Percentiles rank a stretch among this genome's conserved stretches.
Conservation (phyloP, 23 red algal species). For the Cyanidiococcus yangmingshanensis region DNA sequence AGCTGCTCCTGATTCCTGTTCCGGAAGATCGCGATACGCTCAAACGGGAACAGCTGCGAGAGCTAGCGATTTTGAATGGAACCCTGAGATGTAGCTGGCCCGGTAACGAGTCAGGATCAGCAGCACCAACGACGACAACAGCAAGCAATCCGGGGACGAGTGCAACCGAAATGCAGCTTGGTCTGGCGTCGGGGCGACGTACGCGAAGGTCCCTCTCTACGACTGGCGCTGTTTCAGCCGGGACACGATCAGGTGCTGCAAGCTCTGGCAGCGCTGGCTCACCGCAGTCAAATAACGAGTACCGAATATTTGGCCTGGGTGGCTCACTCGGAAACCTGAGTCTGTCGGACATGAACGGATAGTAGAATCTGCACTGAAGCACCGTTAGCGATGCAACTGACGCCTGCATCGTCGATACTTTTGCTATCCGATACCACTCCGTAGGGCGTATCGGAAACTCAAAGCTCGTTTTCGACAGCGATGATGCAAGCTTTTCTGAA, state of each 20-base stretch:
- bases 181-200: not conserved
- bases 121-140: too few species aligned
- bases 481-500: too few species aligned
- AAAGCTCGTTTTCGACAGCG: too few species aligned
- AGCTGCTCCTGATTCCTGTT: conserved; percentile 76
- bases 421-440: too few species aligned
- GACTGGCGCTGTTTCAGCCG: not conserved
- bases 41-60: conserved; percentile 85
- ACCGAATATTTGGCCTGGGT: not conserved
- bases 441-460: too few species aligned
- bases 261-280: not conserved
- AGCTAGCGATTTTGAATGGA: conserved; percentile 90
- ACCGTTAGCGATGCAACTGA: too few species aligned
- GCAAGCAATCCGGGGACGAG: too few species aligned
- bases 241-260: not conserved
- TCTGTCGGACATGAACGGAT: not conserved
- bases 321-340: not conserved
- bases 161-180: not conserved
- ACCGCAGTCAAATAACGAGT: not conserved
- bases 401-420: too few species aligned
- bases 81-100: conserved; percentile 34
- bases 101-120: not conserved
- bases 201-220: not conserved
- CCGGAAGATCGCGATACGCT: conserved; percentile 77
- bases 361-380: not conserved